Conservation (phyloP, 2,329 filamentous ascomycete species). For the Kalaharituber pfeilii region DNA sequence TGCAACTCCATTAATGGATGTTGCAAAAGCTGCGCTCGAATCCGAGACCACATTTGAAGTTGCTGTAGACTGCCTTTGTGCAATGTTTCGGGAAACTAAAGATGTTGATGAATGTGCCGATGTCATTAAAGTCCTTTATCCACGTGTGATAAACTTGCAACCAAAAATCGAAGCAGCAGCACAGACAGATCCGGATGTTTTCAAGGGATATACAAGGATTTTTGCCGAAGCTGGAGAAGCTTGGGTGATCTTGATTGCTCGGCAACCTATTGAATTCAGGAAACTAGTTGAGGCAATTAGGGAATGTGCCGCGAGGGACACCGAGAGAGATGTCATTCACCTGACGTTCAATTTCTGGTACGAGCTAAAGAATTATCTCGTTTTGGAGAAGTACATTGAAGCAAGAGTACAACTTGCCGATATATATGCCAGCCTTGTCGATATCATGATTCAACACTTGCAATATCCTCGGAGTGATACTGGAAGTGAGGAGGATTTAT, state of each 20-base stretch:
- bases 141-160: conserved; percentile 56
- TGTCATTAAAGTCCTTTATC: conserved; percentile 67
- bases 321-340: conserved; percentile 77
- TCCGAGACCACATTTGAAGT: conserved; percentile 65
- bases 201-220: conserved; percentile 75
- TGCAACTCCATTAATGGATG: conserved; percentile 64
- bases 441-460: conserved; percentile 79
- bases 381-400: conserved; percentile 73
- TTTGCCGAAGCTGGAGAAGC: conserved; percentile 87
- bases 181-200: conserved; percentile 67
- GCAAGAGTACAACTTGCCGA: conserved; percentile 61
- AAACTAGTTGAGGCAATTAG: conserved; percentile 74
- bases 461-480: conserved; percentile 66
- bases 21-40: conserved; percentile 61
- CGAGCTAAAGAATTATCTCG: conserved; percentile 90
- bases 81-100: conserved; percentile 76
- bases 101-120: conserved; percentile 82
- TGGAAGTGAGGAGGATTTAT: conserved; percentile 62
- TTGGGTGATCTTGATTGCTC: conserved; percentile 82
- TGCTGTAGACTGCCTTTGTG: conserved; percentile 80
- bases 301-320: conserved; percentile 77
- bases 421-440: conserved; percentile 74
- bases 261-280: conserved; percentile 65
- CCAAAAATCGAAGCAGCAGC: conserved; percentile 61
- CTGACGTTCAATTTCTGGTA: conserved; percentile 98